Conservation (phyloP, 164 flowering plant genomes). For the Malania oleifera region DNA sequence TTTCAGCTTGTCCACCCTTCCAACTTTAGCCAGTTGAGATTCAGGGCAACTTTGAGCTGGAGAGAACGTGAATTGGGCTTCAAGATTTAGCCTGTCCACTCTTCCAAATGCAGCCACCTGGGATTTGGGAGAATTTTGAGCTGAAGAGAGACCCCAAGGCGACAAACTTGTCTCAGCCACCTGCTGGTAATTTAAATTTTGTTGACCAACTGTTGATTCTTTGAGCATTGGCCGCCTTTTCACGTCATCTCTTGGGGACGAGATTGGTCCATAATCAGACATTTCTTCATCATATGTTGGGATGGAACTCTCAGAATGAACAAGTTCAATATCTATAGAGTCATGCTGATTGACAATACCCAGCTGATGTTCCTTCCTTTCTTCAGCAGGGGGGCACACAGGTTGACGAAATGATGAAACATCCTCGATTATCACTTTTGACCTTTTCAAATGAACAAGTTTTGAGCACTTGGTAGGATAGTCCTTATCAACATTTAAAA, state of each 20-base stretch:
- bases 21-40: constrained; percentile 20
- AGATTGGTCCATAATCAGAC: constrained; percentile 27
- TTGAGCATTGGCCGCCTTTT: constrained; percentile 16
- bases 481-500: constrained; percentile 60
- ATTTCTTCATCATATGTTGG: constrained; percentile 40
- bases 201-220: constrained; percentile 16
- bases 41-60: constrained; percentile 14
- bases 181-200: constrained; percentile 14
- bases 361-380: constrained; percentile 18
- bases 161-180: not conserved
- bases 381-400: constrained; percentile 20
- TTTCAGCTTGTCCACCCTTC: constrained; percentile 14
- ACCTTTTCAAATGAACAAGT: constrained; percentile 76
- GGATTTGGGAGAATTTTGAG: not conserved
- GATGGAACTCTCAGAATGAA: constrained; percentile 16
- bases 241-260: constrained; percentile 20
- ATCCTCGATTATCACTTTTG: constrained; percentile 56
- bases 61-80: constrained; percentile 14
- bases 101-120: constrained; percentile 4
- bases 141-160: not conserved
- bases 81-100: not conserved
- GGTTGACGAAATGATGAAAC: constrained; percentile 32
- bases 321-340: constrained; percentile 10
- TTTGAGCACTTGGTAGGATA: constrained; percentile 65
- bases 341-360: constrained; percentile 15